These are phyloP conservation scores for Cynanchum wilfordii DNA, from an alignment of 257 asterid genomes.

Conservation along the genomic window DNA sequence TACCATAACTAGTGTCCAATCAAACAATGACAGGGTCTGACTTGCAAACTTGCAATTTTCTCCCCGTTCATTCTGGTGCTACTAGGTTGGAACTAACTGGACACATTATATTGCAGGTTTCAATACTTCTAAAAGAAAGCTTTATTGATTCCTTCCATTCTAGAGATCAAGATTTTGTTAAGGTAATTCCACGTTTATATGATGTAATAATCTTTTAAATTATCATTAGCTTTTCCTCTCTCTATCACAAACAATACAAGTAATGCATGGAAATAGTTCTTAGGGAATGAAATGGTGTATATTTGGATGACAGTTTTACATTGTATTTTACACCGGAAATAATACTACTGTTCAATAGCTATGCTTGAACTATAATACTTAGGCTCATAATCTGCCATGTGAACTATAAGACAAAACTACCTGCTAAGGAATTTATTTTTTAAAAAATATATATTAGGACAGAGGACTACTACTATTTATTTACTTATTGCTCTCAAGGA, in stretches of 20 bases:
- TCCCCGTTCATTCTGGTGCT: not conserved
- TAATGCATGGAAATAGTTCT: not conserved
- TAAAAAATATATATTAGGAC: not conserved
- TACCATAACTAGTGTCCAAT: conserved; percentile 76
- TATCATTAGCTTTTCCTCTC: not conserved
- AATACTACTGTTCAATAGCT: not conserved
- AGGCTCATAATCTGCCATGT: not conserved
- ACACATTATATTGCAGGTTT: conserved; percentile 50
- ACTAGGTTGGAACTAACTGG: conserved; percentile 15
- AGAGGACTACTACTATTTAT: not conserved
- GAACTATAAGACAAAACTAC: not conserved
- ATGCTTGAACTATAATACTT: not conserved
- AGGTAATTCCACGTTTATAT: conserved; percentile 35
- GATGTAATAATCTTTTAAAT: not conserved
- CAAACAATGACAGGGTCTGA: conserved; percentile 66
- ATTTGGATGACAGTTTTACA: not conserved
- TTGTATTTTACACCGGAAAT: not conserved
- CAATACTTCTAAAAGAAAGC: conserved; percentile 79
- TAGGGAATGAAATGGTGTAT: not conserved
- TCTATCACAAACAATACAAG: not conserved
- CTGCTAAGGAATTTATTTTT: too few species aligned
- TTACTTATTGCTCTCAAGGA: not conserved
- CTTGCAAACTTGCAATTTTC: conserved; percentile 1
- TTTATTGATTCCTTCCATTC: conserved; percentile 66
- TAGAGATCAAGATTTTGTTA: conserved; percentile 59